Conservation (phyloP, 2,329 filamentous ascomycete species). For the Clarireedia monteithiana region DNA sequence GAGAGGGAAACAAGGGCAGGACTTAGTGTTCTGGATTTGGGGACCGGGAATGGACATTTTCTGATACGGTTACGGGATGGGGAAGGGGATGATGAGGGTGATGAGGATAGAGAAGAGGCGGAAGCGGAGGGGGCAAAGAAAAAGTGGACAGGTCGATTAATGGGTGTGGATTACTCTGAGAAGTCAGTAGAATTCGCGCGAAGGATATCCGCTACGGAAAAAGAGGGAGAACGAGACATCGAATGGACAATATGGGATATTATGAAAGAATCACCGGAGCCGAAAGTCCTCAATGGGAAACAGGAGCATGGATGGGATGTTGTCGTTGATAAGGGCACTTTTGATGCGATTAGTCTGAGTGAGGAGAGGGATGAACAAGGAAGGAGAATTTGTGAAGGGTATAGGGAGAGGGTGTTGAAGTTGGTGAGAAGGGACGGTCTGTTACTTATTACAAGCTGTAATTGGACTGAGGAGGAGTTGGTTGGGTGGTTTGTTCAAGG, state of each 20-base stretch:
- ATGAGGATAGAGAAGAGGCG: conserved; percentile 55
- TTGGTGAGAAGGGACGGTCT: conserved; percentile 66
- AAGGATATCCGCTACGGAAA: conserved; percentile 41
- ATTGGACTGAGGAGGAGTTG: conserved; percentile 92
- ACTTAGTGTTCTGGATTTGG: conserved; percentile 73
- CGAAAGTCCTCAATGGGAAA: conserved; percentile 11
- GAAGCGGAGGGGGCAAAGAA: conserved; percentile 15
- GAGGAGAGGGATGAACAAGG: conserved; percentile 45
- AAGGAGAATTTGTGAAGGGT: conserved; percentile 63
- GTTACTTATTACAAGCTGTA: conserved; percentile 88
- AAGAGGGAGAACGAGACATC: conserved; percentile 19
- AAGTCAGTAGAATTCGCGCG: conserved; percentile 67
- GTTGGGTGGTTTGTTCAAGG: conserved; percentile 63
- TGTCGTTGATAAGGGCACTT: conserved; percentile 96
- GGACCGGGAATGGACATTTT: conserved; percentile 89
- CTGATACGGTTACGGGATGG: conserved; percentile 67
- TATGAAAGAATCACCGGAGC: conserved; percentile 34
- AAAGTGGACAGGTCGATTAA: conserved; percentile 57
- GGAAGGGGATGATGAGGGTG: conserved; percentile 15
- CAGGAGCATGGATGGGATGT: conserved; percentile 64
- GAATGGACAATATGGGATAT: conserved; percentile 47
- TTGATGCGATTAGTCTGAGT: conserved; percentile 84
- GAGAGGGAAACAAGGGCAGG: conserved; percentile 16
- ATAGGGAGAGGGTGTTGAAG: conserved; percentile 58
- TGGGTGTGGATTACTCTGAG: conserved; percentile 83